Evolutionary conservation across 2,329 filamentous ascomycete genomes (phyloP).

Genomic region (Fusarium nanum): DNA sequence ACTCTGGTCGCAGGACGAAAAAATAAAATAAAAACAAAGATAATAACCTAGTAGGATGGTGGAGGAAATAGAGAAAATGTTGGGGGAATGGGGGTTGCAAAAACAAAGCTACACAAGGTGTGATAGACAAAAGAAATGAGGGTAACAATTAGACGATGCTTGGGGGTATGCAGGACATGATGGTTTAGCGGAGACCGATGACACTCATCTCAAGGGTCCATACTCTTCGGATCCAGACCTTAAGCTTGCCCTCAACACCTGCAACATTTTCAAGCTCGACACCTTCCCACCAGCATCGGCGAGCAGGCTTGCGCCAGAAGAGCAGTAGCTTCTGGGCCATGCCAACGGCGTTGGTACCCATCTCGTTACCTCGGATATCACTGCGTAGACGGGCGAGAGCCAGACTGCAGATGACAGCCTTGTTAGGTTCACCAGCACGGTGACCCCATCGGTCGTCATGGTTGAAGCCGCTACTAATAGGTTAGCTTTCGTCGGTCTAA

Average conservation of each 20-base stretch:
- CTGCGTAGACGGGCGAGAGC: constrained; percentile 92
- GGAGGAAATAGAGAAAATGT: constrained; percentile 23
- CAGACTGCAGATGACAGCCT: constrained; percentile 97
- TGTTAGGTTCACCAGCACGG: constrained; percentile 96
- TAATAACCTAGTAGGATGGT: constrained; percentile 26
- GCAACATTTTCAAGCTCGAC: constrained; percentile 91
- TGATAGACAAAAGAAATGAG: constrained; percentile 37
- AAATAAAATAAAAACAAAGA: constrained; percentile 17
- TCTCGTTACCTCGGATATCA: constrained; percentile 84
- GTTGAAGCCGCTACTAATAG: constrained; percentile 85
- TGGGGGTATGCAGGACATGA: not conserved
- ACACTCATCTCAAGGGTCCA: constrained; percentile 99
- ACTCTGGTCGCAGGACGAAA: constrained; percentile 33
- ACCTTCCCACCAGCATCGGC: constrained; percentile 99
- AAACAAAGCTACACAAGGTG: constrained; percentile 31
- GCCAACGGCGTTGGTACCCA: constrained; percentile 83
- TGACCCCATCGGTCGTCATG: constrained; percentile 96
- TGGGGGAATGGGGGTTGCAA: constrained; percentile 8
- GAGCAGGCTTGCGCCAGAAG: constrained; percentile 97
- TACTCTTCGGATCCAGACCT: constrained; percentile 97
- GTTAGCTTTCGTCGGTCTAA: not conserved
- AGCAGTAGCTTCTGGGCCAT: constrained; percentile 98
- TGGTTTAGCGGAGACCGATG: constrained; percentile 77
- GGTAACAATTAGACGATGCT: constrained; percentile 24
- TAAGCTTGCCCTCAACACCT: constrained; percentile 89